These are phyloP conservation scores for Sphaerulina vaccinii DNA, from an alignment of 2,329 filamentous ascomycete genomes.

Conservation along the genomic window DNA sequence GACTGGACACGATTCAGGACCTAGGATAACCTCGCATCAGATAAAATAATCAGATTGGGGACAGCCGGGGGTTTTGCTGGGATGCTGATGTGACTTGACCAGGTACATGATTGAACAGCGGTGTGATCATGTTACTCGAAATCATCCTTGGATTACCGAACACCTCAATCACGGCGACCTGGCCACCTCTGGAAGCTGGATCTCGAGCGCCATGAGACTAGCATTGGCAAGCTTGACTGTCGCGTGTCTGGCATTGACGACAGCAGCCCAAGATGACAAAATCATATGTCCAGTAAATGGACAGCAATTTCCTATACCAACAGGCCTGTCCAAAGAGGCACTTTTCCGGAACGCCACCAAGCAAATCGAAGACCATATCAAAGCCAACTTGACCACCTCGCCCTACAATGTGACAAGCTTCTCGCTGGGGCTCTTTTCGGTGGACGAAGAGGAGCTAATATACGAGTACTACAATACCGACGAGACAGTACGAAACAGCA, in stretches of 20 bases:
- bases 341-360: slow-evolving; percentile 17
- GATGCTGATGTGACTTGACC: not conserved
- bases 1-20: too few species aligned
- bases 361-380: slow-evolving; percentile 16
- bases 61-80: not conserved
- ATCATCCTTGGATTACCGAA: not conserved
- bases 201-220: not conserved
- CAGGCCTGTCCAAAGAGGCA: slow-evolving; percentile 13
- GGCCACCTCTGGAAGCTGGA: not conserved
- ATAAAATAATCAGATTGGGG: not conserved
- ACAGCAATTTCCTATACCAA: slow-evolving; percentile 23
- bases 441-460: slow-evolving; percentile 14
- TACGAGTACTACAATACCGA: slow-evolving; percentile 23
- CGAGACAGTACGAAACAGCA: slow-evolving; percentile 15
- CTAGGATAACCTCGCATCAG: too few species aligned
- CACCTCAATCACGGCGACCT: not conserved
- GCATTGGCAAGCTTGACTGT: not conserved
- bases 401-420: slow-evolving; percentile 25
- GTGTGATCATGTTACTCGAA: not conserved
- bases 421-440: slow-evolving; percentile 23
- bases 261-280: not conserved
- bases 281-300: slow-evolving; percentile 25
- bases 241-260: not conserved
- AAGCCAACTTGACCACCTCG: slow-evolving; percentile 17
- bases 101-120: not conserved